A percentile compares a stretch with the other conserved stretches of the same genome.
phyloP scores from a whole-genome alignment of 768 basidiomycete species.

The Filobasidium wieringae region DNA sequence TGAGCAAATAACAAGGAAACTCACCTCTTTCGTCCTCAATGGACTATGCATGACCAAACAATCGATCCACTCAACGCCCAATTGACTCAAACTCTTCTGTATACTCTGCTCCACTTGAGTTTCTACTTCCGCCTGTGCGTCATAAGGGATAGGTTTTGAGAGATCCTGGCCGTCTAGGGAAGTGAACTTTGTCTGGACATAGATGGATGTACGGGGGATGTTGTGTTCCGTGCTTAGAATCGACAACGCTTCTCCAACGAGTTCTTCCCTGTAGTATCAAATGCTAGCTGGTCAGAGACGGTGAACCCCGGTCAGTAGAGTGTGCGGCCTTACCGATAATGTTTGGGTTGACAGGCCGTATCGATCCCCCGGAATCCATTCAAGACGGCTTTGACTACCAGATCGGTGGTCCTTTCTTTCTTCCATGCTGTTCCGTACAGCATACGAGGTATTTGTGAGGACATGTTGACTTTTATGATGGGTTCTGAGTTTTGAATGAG shows the following conservation, averaged over 20 bases:
- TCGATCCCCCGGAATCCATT: slow-evolving; percentile 72
- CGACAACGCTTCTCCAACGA: slow-evolving; percentile 63
- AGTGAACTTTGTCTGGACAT: slow-evolving; percentile 77
- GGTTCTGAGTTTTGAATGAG: too few species aligned
- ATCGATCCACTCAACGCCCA: slow-evolving; percentile 63
- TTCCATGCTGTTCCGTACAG: slow-evolving; percentile 50
- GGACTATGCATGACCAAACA: slow-evolving; percentile 71
- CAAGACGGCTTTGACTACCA: slow-evolving; percentile 61
- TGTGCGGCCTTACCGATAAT: slow-evolving; percentile 21
- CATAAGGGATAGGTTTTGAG: slow-evolving; percentile 61
- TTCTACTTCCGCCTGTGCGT: slow-evolving; percentile 46
- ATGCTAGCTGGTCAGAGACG: not conserved
- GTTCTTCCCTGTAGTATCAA: slow-evolving; percentile 51
- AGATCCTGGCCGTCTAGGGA: slow-evolving; percentile 60
- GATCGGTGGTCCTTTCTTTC: slow-evolving; percentile 54
- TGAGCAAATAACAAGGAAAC: not conserved
- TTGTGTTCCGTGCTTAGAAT: slow-evolving; percentile 49
- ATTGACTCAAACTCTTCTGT: slow-evolving; percentile 53
- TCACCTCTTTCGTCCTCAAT: slow-evolving; percentile 44
- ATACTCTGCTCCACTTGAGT: slow-evolving; percentile 57
- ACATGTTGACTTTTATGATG: too few species aligned
- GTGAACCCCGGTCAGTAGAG: not conserved
- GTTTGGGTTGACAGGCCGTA: slow-evolving; percentile 51
- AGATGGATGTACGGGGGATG: slow-evolving; percentile 55
- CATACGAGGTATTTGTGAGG: slow-evolving; percentile 28